A percentile compares a stretch with the other conserved stretches of the same genome.
phyloP scores from a whole-genome alignment of 306 rosid species.

The Sphenostylis stenocarpa region DNA sequence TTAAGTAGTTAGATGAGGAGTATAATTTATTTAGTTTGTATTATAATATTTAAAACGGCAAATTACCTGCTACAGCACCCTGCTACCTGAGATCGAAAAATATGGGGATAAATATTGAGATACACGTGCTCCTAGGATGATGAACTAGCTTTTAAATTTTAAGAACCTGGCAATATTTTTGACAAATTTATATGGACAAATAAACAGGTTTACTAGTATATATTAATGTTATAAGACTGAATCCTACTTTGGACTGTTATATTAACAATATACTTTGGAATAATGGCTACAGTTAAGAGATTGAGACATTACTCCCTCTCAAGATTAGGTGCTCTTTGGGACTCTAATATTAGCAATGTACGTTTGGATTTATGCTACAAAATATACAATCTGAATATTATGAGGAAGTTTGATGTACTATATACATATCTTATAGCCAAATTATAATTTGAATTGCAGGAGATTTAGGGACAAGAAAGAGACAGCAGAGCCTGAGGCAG shows the following conservation, averaged over 20 bases:
- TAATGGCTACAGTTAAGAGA: constrained; percentile 23
- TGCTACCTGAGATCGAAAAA: neutral
- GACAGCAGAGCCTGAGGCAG: constrained; percentile 90
- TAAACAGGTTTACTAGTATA: neutral
- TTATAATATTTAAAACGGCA: neutral
- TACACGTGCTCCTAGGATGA: neutral
- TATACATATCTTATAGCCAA: neutral
- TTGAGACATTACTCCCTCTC: constrained; percentile 21
- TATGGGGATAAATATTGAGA: neutral
- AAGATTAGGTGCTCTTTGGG: constrained; percentile 7
- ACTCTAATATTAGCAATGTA: neutral
- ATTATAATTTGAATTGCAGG: constrained; percentile 52
- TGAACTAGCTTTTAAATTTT: neutral
- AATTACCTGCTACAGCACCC: neutral
- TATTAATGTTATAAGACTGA: neutral
- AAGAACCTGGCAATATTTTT: constrained; percentile 14
- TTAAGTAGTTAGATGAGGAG: neutral
- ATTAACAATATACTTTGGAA: constrained; percentile 18
- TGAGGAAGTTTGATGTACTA: neutral
- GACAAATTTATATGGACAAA: neutral
- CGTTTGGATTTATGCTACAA: constrained; percentile 3
- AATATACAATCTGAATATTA: constrained; percentile 11
- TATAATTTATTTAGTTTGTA: neutral
- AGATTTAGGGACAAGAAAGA: constrained; percentile 90
- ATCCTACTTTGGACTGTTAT: neutral